These are phyloP conservation scores for Hymenoscyphus albidus DNA, from an alignment of 2,329 filamentous ascomycete genomes.

Conservation along the genomic window DNA sequence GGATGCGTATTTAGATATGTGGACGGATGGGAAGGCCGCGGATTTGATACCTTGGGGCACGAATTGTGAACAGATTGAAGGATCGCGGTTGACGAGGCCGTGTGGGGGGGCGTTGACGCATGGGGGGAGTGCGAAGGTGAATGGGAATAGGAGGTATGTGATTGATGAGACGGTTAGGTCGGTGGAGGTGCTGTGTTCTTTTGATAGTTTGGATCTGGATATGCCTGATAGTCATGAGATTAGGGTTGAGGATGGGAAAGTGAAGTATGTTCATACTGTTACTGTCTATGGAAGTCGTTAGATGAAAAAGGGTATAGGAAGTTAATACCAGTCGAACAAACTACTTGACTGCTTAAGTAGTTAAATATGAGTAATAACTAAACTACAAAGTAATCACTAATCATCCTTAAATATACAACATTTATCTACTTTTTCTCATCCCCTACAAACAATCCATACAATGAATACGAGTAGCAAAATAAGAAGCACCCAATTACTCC, in stretches of 20 bases:
- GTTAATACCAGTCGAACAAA: too few species aligned
- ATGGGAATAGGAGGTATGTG: constrained; percentile 18
- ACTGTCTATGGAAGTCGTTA: constrained; percentile 7
- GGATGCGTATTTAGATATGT: constrained; percentile 22
- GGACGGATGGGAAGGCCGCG: constrained; percentile 15
- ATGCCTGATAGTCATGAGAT: constrained; percentile 20
- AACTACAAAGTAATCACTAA: too few species aligned
- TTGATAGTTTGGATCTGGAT: constrained; percentile 15
- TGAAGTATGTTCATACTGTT: constrained; percentile 19
- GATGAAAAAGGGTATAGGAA: background rate
- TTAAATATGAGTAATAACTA: too few species aligned
- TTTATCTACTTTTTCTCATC: too few species aligned
- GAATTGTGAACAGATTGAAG: constrained; percentile 18
- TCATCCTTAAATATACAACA: too few species aligned
- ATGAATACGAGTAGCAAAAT: too few species aligned
- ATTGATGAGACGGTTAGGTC: constrained; percentile 19
- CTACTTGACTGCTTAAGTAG: too few species aligned
- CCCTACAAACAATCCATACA: too few species aligned
- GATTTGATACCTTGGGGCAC: constrained; percentile 19
- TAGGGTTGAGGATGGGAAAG: constrained; percentile 16
- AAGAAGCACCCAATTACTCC: too few species aligned
- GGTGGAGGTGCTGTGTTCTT: constrained; percentile 19
- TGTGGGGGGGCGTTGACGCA: constrained; percentile 15
- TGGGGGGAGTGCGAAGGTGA: constrained; percentile 13
- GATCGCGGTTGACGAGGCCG: constrained; percentile 14